Evolutionary conservation across 768 basidiomycete genomes (phyloP).

Genomic region (Mycena olivaceomarginata): DNA sequence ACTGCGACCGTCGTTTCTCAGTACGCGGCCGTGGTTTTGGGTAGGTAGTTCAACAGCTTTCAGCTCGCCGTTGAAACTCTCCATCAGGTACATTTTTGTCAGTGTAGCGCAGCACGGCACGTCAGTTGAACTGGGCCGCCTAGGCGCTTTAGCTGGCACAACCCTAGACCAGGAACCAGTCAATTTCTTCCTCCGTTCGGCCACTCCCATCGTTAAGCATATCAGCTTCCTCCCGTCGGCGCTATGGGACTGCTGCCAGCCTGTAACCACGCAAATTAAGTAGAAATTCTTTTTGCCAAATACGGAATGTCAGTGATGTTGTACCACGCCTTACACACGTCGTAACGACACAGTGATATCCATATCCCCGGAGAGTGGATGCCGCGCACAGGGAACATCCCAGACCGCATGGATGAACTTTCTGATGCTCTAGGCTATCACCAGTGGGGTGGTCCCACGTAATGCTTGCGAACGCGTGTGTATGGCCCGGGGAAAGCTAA

Average conservation of each 20-base stretch:
- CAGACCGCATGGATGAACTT: neutral
- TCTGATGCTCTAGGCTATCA: neutral
- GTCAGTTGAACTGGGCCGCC: neutral
- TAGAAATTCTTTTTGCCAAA: neutral
- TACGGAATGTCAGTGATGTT: neutral
- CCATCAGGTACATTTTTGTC: neutral
- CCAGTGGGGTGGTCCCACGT: too few relatives aligned
- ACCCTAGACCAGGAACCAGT: neutral
- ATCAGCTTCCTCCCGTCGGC: neutral
- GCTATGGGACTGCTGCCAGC: neutral
- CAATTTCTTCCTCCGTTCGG: neutral
- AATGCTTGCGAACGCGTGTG: too few relatives aligned
- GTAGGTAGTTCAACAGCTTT: neutral
- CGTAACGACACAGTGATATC: constrained; percentile 4
- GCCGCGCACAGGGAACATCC: neutral
- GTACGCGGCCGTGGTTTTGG: neutral
- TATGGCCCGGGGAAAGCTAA: too few relatives aligned
- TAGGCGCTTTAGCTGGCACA: constrained; percentile 1
- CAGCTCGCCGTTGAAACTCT: neutral
- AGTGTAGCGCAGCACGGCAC: constrained; percentile 3
- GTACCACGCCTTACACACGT: constrained; percentile 1
- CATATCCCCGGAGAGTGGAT: neutral
- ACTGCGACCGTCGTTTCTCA: constrained; percentile 6
- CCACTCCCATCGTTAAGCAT: constrained; percentile 3
- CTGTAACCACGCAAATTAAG: neutral